Evolutionary conservation across 2,329 filamentous ascomycete genomes (phyloP).

Genomic region (Fusarium haematococcum): DNA sequence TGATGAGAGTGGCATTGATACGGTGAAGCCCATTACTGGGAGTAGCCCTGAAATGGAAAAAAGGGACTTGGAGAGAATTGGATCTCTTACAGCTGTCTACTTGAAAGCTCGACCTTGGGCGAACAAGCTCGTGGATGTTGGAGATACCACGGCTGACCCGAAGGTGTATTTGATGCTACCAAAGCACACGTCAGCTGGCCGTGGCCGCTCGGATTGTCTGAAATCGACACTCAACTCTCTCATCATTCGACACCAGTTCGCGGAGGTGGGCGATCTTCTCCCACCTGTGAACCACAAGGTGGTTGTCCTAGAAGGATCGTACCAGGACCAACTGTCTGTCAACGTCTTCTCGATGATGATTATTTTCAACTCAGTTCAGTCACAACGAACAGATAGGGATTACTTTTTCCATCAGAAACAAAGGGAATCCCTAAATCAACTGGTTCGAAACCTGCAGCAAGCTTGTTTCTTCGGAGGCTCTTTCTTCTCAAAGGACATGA

Average conservation of each 20-base stretch:
- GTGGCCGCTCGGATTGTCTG: constrained; percentile 72
- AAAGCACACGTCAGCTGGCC: constrained; percentile 61
- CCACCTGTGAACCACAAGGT: constrained; percentile 79
- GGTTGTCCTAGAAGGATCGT: constrained; percentile 82
- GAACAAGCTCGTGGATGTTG: constrained; percentile 65
- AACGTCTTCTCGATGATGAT: constrained; percentile 90
- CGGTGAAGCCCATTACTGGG: not conserved
- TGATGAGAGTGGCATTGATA: not conserved
- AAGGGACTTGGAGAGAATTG: constrained; percentile 74
- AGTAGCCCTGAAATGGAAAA: constrained; percentile 61
- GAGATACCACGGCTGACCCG: constrained; percentile 75
- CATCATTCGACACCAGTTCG: constrained; percentile 82
- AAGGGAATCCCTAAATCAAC: constrained; percentile 70
- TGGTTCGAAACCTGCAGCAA: constrained; percentile 84
- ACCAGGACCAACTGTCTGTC: constrained; percentile 84
- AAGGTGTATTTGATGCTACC: constrained; percentile 75
- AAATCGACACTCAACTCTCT: constrained; percentile 78
- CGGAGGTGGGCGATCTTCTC: constrained; percentile 76
- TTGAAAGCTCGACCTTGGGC: constrained; percentile 84
- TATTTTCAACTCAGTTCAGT: constrained; percentile 88
- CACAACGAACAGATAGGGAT: constrained; percentile 83
- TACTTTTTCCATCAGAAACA: constrained; percentile 90
- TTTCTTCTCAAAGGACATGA: constrained; percentile 75
- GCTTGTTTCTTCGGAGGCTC: constrained; percentile 88
- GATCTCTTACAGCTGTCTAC: constrained; percentile 76